phyloP scores from a whole-genome alignment of 1,284 basidiomycete species.

The Sanguinoderma infundibulare region DNA sequence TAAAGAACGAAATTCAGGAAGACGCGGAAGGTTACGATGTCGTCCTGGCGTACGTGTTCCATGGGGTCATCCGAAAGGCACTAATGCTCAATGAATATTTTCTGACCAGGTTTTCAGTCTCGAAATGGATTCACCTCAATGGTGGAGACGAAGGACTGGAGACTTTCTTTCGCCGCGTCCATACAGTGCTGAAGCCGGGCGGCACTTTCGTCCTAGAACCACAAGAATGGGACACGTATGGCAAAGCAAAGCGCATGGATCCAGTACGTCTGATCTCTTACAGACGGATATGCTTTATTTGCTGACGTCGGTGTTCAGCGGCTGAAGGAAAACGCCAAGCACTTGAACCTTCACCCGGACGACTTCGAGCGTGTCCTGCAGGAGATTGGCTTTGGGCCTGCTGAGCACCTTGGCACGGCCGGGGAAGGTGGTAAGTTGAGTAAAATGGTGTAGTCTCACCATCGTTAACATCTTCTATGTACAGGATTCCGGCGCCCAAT shows the following conservation, averaged over 20 bases:
- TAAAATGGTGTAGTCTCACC: not conserved
- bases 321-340: constrained; percentile 61
- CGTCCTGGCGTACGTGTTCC: constrained; percentile 66
- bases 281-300: not conserved
- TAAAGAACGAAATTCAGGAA: constrained; percentile 54
- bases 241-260: constrained; percentile 72
- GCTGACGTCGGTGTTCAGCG: constrained; percentile 37
- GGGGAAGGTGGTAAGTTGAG: constrained; percentile 59
- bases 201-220: constrained; percentile 77
- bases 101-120: constrained; percentile 70
- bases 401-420: constrained; percentile 52
- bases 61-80: not conserved
- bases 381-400: constrained; percentile 63
- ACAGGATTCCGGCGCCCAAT: constrained; percentile 54
- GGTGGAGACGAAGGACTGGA: constrained; percentile 69
- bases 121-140: constrained; percentile 88
- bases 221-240: constrained; percentile 80
- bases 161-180: constrained; percentile 65
- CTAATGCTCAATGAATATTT: not conserved
- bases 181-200: constrained; percentile 56
- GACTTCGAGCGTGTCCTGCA: constrained; percentile 59
- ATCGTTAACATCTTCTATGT: not conserved
- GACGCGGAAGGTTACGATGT: constrained; percentile 70
- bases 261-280: constrained; percentile 42
- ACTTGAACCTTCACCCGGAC: constrained; percentile 59